phyloP scores from a whole-genome alignment of 78 protist species.

The Paratrimastix pyriformis region DNA sequence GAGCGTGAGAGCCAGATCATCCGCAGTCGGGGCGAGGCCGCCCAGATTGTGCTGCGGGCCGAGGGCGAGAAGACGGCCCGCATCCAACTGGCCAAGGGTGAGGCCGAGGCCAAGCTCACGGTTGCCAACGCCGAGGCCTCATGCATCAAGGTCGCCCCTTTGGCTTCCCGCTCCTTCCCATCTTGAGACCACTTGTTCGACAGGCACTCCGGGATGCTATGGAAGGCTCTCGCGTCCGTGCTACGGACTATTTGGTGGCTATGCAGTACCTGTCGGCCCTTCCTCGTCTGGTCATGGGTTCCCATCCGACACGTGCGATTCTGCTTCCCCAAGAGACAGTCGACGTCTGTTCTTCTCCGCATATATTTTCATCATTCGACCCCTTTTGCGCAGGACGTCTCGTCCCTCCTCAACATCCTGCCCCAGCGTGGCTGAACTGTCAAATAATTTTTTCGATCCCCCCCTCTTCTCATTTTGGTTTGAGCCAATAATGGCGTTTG shows the following conservation, averaged over 20 bases:
- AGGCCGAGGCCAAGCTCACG: slow-evolving; percentile 18
- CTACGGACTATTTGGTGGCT: slow-evolving; percentile 7
- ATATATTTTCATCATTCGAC: no score
- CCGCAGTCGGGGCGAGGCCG: background rate
- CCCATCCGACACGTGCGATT: background rate
- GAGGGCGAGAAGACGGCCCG: slow-evolving; percentile 1
- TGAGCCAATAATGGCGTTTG: no score
- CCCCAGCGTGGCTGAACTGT: no score
- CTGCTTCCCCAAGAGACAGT: background rate
- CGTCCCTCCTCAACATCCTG: no score
- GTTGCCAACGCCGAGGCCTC: background rate
- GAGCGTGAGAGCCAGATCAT: slow-evolving; percentile 10
- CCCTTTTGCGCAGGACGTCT: no score
- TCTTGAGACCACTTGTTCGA: background rate
- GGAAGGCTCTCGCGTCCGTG: no score
- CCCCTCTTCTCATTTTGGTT: no score
- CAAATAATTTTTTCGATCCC: no score
- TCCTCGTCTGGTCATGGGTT: background rate
- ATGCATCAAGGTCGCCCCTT: background rate
- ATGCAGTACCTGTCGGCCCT: slow-evolving; percentile 15
- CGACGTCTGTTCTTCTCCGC: background rate
- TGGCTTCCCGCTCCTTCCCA: no score
- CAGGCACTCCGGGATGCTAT: background rate
- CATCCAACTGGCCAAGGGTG: background rate
- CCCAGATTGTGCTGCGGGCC: background rate